Evolutionary conservation across 2,329 filamentous ascomycete species (phyloP).

Genomic region (Coniella lustricola): DNA sequence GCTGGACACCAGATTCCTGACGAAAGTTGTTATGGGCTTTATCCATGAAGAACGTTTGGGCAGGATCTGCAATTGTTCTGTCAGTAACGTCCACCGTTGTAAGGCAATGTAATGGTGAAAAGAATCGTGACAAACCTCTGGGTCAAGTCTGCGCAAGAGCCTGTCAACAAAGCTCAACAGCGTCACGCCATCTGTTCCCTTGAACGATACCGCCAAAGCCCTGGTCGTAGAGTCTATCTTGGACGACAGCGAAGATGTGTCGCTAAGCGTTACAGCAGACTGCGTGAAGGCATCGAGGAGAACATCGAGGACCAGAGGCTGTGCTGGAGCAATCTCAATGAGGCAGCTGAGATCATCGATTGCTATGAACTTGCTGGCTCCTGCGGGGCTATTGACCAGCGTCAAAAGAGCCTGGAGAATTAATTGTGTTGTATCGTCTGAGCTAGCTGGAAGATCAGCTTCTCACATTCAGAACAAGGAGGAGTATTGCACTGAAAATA

Average conservation of each 20-base stretch:
- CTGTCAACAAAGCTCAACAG: constrained; percentile 50
- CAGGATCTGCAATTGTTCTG: constrained; percentile 32
- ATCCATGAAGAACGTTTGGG: constrained; percentile 50
- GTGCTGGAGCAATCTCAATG: constrained; percentile 47
- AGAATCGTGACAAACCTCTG: constrained; percentile 32
- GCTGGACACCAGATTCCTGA: constrained; percentile 47
- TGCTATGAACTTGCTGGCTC: constrained; percentile 40
- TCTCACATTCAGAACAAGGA: no score
- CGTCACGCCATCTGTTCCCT: constrained; percentile 52
- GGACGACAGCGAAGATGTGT: constrained; percentile 24
- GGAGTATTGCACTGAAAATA: no score
- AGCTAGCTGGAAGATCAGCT: no score
- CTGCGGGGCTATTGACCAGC: constrained; percentile 45
- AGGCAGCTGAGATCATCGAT: constrained; percentile 48
- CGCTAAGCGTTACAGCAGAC: constrained; percentile 28
- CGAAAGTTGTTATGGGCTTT: constrained; percentile 34
- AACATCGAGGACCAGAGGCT: constrained; percentile 48
- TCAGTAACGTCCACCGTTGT: constrained; percentile 6
- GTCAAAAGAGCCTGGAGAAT: constrained; percentile 52
- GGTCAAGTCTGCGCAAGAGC: constrained; percentile 42
- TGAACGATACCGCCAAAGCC: constrained; percentile 45
- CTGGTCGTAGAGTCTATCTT: constrained; percentile 43
- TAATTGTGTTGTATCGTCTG: constrained; percentile 42
- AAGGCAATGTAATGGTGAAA: no score
- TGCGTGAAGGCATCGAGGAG: constrained; percentile 52